Evolutionary conservation across 75 land plant species (phyloP).

Genomic region (Gnetum montanum): DNA sequence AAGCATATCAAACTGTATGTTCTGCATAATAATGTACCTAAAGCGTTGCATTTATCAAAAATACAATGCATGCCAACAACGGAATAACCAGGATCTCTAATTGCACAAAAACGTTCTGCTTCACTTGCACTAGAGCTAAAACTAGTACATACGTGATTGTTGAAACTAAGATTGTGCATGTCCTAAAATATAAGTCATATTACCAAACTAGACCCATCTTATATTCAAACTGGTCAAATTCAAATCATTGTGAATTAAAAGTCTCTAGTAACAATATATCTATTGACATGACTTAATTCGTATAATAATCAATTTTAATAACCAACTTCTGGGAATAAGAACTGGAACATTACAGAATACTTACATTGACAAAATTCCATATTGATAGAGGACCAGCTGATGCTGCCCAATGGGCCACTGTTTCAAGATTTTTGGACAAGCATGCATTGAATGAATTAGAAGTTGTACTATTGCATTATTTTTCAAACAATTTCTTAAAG

Average conservation of each 20-base stretch:
- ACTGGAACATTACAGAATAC: slow-evolving; percentile 1
- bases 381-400: slow-evolving; percentile 42
- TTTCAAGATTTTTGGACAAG: slow-evolving; percentile 11
- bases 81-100: slow-evolving; percentile 75
- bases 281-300: not conserved
- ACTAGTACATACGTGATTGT: slow-evolving; percentile 32
- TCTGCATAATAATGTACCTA: slow-evolving; percentile 35
- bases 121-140: slow-evolving; percentile 55
- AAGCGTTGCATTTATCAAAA: slow-evolving; percentile 84
- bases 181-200: slow-evolving; percentile 27
- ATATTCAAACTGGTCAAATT: not conserved
- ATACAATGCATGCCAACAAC: slow-evolving; percentile 99
- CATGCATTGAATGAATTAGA: slow-evolving; percentile 6
- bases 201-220: not conserved
- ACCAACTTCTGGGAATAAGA: not conserved
- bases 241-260: not conserved
- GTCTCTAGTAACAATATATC: not conserved
- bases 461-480: not conserved
- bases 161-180: slow-evolving; percentile 17
- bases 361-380: slow-evolving; percentile 64
- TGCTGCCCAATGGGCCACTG: slow-evolving; percentile 60
- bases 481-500: too few species aligned
- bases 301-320: not conserved
- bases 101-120: slow-evolving; percentile 25
- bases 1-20: too few species aligned